These are phyloP conservation scores for Phanerochaete sordida DNA, from an alignment of 768 basidiomycete genomes.

Conservation along the genomic window DNA sequence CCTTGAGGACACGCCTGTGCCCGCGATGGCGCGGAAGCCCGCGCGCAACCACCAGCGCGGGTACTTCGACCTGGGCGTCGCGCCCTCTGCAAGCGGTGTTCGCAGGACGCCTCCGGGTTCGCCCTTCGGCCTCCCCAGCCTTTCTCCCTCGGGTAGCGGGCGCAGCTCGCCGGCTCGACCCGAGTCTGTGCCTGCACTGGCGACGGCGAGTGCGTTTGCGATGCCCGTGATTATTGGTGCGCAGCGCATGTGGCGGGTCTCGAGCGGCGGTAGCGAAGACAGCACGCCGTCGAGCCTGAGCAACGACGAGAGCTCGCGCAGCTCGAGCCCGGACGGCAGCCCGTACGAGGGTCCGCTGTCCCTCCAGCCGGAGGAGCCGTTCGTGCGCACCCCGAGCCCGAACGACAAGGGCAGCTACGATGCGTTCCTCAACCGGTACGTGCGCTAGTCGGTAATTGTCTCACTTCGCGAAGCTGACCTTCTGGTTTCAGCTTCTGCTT, in stretches of 20 bases:
- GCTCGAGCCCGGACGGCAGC: slow-evolving; percentile 15
- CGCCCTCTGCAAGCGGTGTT: slow-evolving; percentile 25
- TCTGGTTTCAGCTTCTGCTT: slow-evolving; percentile 66
- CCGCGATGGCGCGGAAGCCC: slow-evolving; percentile 12
- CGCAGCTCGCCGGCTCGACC: slow-evolving; percentile 1
- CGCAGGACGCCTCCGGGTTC: slow-evolving; percentile 50
- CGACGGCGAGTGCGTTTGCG: neutral
- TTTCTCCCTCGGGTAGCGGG: slow-evolving; percentile 2
- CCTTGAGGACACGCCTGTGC: slow-evolving; percentile 22
- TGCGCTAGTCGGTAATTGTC: slow-evolving; percentile 11
- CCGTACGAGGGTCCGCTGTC: slow-evolving; percentile 11
- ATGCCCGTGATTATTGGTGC: neutral
- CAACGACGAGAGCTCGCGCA: slow-evolving; percentile 38
- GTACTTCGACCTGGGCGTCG: slow-evolving; percentile 43
- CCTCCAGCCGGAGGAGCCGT: slow-evolving; percentile 8
- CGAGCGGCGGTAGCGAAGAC: slow-evolving; percentile 27
- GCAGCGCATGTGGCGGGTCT: slow-evolving; percentile 14
- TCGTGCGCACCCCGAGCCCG: slow-evolving; percentile 16
- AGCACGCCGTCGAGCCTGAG: slow-evolving; percentile 48
- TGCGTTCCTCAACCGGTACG: slow-evolving; percentile 63
- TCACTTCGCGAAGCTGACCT: neutral
- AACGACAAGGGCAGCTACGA: slow-evolving; percentile 40
- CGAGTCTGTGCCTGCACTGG: neutral
- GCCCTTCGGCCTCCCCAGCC: slow-evolving; percentile 21
- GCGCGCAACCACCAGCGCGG: slow-evolving; percentile 56